phyloP scores from a whole-genome alignment of 169 alveolate genomes.

The Toxoplasma gondii region DNA sequence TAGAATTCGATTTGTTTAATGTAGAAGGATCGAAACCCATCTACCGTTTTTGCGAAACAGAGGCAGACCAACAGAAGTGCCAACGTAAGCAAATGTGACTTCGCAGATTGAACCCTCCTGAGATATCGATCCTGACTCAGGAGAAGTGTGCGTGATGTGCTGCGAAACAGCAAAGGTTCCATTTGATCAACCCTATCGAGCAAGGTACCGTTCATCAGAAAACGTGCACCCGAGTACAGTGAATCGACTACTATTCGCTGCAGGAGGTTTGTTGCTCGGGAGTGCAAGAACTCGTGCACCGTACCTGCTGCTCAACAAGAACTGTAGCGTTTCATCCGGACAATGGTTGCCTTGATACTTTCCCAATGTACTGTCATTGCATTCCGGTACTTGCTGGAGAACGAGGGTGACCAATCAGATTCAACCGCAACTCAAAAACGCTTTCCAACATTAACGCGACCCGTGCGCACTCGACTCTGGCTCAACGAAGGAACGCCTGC shows the following conservation, averaged over 20 bases:
- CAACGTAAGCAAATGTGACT: background rate
- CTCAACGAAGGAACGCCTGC: too few relatives aligned
- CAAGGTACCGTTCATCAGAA: background rate
- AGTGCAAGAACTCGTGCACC: constrained; percentile 38
- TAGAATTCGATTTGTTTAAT: background rate
- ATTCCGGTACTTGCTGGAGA: background rate
- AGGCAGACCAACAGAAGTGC: background rate
- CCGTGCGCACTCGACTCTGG: too few relatives aligned
- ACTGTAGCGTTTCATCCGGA: background rate
- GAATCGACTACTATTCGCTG: background rate
- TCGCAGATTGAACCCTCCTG: background rate
- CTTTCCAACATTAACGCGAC: too few relatives aligned
- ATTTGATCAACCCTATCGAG: background rate
- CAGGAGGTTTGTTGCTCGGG: background rate
- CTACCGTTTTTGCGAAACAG: constrained; percentile 4
- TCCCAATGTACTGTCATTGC: background rate
- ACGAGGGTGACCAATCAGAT: too few relatives aligned
- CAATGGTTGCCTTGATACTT: too few relatives aligned
- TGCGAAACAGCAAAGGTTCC: constrained; percentile 2
- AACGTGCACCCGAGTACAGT: background rate
- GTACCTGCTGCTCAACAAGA: constrained; percentile 20
- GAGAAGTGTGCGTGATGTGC: constrained; percentile 27
- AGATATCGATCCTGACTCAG: background rate
- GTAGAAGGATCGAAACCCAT: constrained; percentile 21
- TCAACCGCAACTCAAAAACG: too few relatives aligned